Evolutionary conservation across 179 eudicot species (phyloP).

Genomic region (Spergularia azorica): DNA sequence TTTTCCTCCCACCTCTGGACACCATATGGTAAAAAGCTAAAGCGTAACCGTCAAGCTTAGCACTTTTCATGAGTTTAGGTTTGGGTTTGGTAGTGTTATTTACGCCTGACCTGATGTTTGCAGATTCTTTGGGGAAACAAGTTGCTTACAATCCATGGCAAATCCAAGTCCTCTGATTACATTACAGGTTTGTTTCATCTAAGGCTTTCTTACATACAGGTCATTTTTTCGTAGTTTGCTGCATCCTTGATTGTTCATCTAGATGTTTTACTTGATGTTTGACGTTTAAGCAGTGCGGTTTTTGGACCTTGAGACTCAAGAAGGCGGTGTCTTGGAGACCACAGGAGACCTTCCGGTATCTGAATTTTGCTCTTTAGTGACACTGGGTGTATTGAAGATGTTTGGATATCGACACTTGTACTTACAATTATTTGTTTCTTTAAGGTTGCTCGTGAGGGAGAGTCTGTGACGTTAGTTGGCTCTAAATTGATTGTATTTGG

Average conservation of each 20-base stretch:
- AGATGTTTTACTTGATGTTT: conserved; percentile 2
- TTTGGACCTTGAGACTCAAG: conserved; percentile 65
- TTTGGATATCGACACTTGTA: not conserved
- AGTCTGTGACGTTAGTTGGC: conserved; percentile 70
- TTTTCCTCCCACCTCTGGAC: conserved; percentile 79
- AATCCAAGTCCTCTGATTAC: conserved; percentile 49
- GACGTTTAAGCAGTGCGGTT: conserved; percentile 50
- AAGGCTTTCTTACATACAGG: not conserved
- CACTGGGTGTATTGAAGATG: not conserved
- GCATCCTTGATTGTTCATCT: not conserved
- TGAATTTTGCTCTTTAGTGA: not conserved
- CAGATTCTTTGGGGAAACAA: conserved; percentile 80
- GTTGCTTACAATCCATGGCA: conserved; percentile 69
- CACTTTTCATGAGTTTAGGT: no score
- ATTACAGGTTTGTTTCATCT: conserved; percentile 55
- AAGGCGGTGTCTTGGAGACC: conserved; percentile 66
- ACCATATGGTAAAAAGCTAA: conserved; percentile 61
- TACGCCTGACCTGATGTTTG: not conserved
- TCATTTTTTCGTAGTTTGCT: not conserved
- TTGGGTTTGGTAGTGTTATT: not conserved
- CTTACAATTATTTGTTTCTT: conserved; percentile 11
- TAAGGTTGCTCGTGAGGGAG: conserved; percentile 88
- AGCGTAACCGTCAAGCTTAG: no score
- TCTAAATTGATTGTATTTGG: conserved; percentile 90
- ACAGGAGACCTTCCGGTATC: conserved; percentile 85